Percentiles rank a stretch among this genome's conserved stretches.
These are phyloP conservation scores for Rhizopus microsporus DNA, from an alignment of 371 early-diverging fungal genomes.

Conservation along the genomic window DNA sequence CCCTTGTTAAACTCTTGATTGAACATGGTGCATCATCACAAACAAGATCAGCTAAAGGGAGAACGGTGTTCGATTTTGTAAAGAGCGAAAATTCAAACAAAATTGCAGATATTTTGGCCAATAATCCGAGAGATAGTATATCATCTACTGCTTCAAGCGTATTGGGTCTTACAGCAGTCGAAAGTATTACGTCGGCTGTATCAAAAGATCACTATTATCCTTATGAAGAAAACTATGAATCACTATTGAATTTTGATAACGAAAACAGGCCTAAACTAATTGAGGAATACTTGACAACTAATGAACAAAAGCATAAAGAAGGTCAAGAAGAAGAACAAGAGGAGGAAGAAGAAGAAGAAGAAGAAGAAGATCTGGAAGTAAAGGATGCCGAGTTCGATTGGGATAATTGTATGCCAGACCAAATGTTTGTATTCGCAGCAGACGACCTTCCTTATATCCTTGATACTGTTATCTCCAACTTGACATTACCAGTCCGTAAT, in stretches of 20 bases:
- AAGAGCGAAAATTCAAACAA: conserved; percentile 30
- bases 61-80: conserved; percentile 69
- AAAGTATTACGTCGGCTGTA: conserved; percentile 23
- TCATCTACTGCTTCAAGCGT: conserved; percentile 41
- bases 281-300: conserved; percentile 25
- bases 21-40: conserved; percentile 78
- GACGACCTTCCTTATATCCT: conserved; percentile 27
- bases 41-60: conserved; percentile 71
- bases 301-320: conserved; percentile 8
- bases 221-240: conserved; percentile 36
- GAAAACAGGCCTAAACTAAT: conserved; percentile 43
- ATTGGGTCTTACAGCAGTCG: conserved; percentile 15
- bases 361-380: conserved; percentile 22
- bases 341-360: conserved; percentile 12
- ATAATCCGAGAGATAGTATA: conserved; percentile 55
- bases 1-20: conserved; percentile 70
- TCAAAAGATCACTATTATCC: conserved; percentile 50
- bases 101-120: conserved; percentile 59
- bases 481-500: conserved; percentile 50
- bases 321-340: conserved; percentile 7
- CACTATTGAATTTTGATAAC: conserved; percentile 49
- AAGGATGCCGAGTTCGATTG: conserved; percentile 54
- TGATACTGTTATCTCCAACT: conserved; percentile 64
- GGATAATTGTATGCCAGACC: conserved; percentile 78
- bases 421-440: conserved; percentile 88